phyloP scores from a whole-genome alignment of 2,329 filamentous ascomycete genomes.

The Fusarium sp. region DNA sequence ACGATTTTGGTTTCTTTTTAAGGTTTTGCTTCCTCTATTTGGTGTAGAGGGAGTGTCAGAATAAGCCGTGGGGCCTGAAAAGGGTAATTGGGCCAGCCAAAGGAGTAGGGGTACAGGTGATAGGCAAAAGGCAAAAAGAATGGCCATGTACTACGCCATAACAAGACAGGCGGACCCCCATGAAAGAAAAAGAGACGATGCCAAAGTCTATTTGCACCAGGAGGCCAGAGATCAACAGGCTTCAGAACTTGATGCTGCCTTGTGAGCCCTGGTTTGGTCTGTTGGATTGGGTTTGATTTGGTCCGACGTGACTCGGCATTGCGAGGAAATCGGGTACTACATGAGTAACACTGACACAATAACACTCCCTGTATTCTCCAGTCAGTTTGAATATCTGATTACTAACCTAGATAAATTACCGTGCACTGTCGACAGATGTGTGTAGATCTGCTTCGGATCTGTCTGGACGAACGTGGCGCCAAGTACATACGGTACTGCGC shows the following conservation, averaged over 20 bases:
- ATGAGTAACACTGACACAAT: constrained; percentile 15
- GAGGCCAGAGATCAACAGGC: constrained; percentile 32
- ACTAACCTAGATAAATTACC: background rate
- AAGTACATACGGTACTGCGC: constrained; percentile 9
- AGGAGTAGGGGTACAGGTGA: constrained; percentile 9
- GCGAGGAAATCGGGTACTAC: constrained; percentile 5
- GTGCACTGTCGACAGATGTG: background rate
- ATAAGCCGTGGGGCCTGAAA: constrained; percentile 22
- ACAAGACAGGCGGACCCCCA: constrained; percentile 16
- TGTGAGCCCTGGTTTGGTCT: constrained; percentile 14
- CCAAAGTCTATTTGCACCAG: constrained; percentile 43
- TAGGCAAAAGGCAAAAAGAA: constrained; percentile 19
- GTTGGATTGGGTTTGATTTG: background rate
- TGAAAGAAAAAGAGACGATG: constrained; percentile 25
- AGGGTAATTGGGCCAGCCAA: constrained; percentile 27
- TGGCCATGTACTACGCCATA: constrained; percentile 33
- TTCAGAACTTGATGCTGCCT: constrained; percentile 21
- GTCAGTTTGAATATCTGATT: constrained; percentile 11
- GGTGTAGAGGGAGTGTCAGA: constrained; percentile 27
- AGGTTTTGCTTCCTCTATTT: constrained; percentile 29
- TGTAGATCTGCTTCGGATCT: constrained; percentile 33
- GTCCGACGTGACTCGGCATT: constrained; percentile 33
- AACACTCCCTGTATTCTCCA: constrained; percentile 1
- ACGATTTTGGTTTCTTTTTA: constrained; percentile 33
- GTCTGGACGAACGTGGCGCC: constrained; percentile 23